Conservation (phyloP, 257 asterid genomes). For the Sherardia arvensis region DNA sequence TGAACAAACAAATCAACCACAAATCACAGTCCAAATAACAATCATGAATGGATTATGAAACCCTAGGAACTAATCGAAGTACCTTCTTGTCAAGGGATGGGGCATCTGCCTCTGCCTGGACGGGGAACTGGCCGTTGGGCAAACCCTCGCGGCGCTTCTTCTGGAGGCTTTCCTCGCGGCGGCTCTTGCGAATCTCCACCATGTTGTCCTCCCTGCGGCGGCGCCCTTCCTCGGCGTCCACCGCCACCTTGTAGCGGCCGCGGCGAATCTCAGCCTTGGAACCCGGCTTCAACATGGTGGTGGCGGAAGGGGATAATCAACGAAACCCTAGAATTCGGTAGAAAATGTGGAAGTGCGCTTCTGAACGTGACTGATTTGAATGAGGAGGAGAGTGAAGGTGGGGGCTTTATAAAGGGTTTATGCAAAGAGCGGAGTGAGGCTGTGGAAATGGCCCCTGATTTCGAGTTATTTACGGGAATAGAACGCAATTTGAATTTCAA, state of each 20-base stretch:
- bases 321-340: constrained; percentile 5
- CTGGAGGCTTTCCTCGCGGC: constrained; percentile 78
- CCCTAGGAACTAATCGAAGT: not conserved
- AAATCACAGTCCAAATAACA: not conserved
- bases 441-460: constrained; percentile 34
- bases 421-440: not conserved
- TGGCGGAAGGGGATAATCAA: not conserved
- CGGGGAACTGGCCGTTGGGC: constrained; percentile 25
- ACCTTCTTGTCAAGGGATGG: constrained; percentile 56
- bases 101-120: constrained; percentile 41
- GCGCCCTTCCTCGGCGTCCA: constrained; percentile 90
- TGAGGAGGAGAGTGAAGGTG: constrained; percentile 20
- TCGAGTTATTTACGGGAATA: constrained; percentile 29
- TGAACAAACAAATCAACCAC: not conserved
- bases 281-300: constrained; percentile 68
- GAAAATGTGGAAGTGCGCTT: not conserved
- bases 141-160: constrained; percentile 90
- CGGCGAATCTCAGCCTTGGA: constrained; percentile 72
- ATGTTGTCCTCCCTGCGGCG: constrained; percentile 87
- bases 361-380: not conserved
- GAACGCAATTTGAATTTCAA: constrained; percentile 44
- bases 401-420: constrained; percentile 27
- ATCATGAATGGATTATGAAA: not conserved
- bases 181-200: constrained; percentile 90
- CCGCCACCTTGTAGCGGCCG: constrained; percentile 79